Conservation (phyloP, 208 protist genomes). For the Leishmania tropica region DNA sequence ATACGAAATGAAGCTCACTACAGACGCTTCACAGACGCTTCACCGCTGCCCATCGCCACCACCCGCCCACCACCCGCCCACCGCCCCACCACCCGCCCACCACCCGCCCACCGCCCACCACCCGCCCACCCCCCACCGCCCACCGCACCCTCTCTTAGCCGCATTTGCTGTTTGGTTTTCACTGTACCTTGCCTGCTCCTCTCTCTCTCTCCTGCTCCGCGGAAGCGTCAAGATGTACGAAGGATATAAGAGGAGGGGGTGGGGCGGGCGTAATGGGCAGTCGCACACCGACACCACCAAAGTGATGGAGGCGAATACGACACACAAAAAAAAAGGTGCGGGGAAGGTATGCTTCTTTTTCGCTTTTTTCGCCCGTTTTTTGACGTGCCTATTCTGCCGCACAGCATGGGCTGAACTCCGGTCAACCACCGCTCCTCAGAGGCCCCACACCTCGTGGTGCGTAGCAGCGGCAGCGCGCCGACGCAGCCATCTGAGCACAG, state of each 20-base stretch:
- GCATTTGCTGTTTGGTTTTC: not conserved
- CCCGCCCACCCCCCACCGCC: too few species aligned
- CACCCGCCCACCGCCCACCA: too few species aligned
- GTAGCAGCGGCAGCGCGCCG: not conserved
- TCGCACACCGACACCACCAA: not conserved
- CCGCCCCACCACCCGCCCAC: too few species aligned
- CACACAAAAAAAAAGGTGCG: not conserved
- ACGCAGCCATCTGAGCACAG: not conserved
- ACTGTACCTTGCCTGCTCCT: not conserved
- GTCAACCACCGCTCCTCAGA: too few species aligned
- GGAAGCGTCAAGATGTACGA: not conserved
- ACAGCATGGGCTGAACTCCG: not conserved
- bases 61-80: too few species aligned
- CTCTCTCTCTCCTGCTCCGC: not conserved
- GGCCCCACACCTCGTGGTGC: not conserved
- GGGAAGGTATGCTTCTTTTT: not conserved
- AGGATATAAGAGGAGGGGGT: not conserved
- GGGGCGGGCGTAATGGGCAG: not conserved
- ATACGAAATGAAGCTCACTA: not conserved
- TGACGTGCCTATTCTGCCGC: not conserved
- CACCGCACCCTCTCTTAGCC: not conserved
- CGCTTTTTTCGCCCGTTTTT: not conserved
- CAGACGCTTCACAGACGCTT: not conserved
- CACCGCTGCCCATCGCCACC: not conserved
- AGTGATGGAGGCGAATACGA: not conserved